phyloP scores from a whole-genome alignment of 23 red algal genomes.

The Rhodosorus marinus region DNA sequence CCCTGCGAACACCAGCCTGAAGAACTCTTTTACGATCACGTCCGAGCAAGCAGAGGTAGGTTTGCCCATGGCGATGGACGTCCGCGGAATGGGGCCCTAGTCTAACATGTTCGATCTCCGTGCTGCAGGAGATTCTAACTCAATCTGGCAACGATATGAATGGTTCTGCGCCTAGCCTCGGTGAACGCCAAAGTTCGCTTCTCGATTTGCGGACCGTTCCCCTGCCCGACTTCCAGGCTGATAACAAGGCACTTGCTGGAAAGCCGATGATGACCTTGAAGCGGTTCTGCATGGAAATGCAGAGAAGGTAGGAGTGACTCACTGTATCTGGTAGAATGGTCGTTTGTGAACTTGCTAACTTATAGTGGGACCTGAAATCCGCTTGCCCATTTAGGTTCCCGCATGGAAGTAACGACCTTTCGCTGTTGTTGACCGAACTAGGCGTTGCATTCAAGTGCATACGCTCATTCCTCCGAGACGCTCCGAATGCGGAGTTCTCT shows the following conservation, averaged over 20 bases:
- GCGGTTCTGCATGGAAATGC: conserved; percentile 82
- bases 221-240: too few relatives aligned
- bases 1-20: conserved; percentile 61
- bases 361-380: not conserved
- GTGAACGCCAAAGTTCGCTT: too few relatives aligned
- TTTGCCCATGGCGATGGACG: not conserved
- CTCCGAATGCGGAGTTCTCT: conserved; percentile 26
- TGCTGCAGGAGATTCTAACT: too few relatives aligned
- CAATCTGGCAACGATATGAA: too few relatives aligned
- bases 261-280: conserved; percentile 96
- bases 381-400: too few relatives aligned
- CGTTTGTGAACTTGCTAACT: not conserved
- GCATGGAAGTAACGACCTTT: conserved; percentile 77
- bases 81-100: not conserved
- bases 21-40: conserved; percentile 12
- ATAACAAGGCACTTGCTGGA: too few relatives aligned
- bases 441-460: conserved; percentile 89
- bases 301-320: too few relatives aligned
- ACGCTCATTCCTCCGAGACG: conserved; percentile 54
- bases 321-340: too few relatives aligned
- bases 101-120: not conserved
- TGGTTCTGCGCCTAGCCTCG: too few relatives aligned
- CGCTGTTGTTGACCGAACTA: conserved; percentile 73
- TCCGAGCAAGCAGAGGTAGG: not conserved
- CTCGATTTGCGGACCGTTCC: too few relatives aligned